Evolutionary conservation across 768 basidiomycete genomes (phyloP), one percentile per base, ranked within the genome.

Genomic region (Rhizopogon sp.): DNA sequence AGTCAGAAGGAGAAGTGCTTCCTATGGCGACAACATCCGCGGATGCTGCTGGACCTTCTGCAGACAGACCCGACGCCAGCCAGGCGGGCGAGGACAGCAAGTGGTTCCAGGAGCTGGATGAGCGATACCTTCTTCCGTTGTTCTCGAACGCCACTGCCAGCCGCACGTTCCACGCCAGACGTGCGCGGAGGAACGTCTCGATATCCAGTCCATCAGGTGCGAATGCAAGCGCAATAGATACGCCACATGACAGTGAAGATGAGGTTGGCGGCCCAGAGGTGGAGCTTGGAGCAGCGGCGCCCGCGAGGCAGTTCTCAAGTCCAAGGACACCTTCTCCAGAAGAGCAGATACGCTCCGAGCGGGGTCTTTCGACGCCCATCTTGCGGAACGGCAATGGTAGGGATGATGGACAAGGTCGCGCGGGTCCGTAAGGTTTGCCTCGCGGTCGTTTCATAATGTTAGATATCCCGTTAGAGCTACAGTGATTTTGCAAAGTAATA

Each of bases 31-130:
- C 81, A 35, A 74, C 85, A 10, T 62, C 77, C 14, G 62, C 62
- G 11, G 66, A 72, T 56, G 58, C 64, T 56, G 58, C 64, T 17
- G 63, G 54, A 14, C 43, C 55, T 1, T 52, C 52, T 47, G 56
- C 10, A 0, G 63, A 57, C 40, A 52, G 55, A 39, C 59, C 31
- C 14, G 49, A 52, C 22, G 64, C 22, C 58, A 60, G 51, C 29
- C 58, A 60, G n/a, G 61, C 72, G 4, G 78, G 74, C 4, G 87
- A 88, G 55, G 93, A 96, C 52, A 87, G 90, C 29, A 90, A 91
- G 68, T 98, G 94, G 93, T 98, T 98, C 84, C 93, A 94, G 62
- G 79, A 87, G 43, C 72, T 99, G 39, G 96, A 99, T 71, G 94
- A 99, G 72, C 81, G 93, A 60, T 99, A 96, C 68, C 74, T 99